Base-by-base conservation (phyloP, 2,329 filamentous ascomycete species). In the Metarhizium album region DNA sequence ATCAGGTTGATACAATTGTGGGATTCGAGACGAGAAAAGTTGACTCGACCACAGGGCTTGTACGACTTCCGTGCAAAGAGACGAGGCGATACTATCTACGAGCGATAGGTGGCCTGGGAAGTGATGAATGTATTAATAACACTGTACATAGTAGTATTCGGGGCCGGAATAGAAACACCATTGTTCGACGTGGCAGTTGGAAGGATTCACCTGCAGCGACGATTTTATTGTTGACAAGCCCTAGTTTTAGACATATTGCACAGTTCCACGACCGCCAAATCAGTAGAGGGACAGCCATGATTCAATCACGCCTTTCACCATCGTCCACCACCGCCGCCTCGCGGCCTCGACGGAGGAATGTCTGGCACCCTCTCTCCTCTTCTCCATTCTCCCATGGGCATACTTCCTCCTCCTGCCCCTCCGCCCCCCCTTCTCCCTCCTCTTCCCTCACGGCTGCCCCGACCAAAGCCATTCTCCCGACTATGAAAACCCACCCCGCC, bases 31-130 rank as follows among this genome's bases (percentile, higher is more conserved):
- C 48, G 33, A 31, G 48, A 40, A 27, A 11, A 31, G 29, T 31
- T 33, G 46, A 20, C 45, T 18, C 23, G 4, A 37, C 20, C 5
- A 29, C 47, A 97, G 91, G 93, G 91, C 63, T 89, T 91, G 65
- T 95, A 74, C 68, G 79, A 94, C 46, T 68, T 96, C 60, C 81
- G 90, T 60, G 91, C 83, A 52, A 97, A 97, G 84, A 79, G 87
- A 68, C 86, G 80, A 70, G 90, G 89, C 50, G 91, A 97, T 65
- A 76, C 84, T n/a, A 77, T 94, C 62, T 73, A 75, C 50, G 90
- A 97, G 71, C 91, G 79, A 67, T 97, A 74, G 64, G 62, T 35
- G n/a, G 29, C 43, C 48, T 51, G 46, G 48, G 49, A 47, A 49
- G 47, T 51, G 50, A 56, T 54, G 52, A 48, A 45, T 9, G 35